phyloP scores from a whole-genome alignment of 164 flowering plant genomes.

The Magnolia sinica region DNA sequence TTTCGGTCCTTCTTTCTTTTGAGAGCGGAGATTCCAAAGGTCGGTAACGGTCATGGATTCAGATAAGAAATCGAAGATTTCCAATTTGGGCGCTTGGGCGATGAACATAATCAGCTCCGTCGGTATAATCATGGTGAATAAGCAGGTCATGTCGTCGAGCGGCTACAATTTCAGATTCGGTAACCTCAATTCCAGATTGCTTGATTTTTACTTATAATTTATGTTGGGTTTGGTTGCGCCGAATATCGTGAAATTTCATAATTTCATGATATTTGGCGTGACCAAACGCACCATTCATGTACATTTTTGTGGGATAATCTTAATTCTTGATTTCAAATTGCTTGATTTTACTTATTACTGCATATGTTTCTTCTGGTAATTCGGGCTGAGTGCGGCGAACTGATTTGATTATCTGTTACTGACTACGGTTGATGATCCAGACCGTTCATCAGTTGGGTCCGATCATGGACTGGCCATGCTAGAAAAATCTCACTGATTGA shows the following conservation, averaged over 20 bases:
- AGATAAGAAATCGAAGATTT: constrained; percentile 48
- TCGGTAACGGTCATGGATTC: constrained; percentile 39
- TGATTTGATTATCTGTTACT: neutral
- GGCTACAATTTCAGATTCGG: constrained; percentile 79
- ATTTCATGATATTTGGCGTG: too few species aligned
- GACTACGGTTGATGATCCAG: neutral
- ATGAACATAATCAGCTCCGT: constrained; percentile 86
- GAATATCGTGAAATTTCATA: too few species aligned
- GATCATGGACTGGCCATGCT: neutral
- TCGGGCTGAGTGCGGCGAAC: neutral
- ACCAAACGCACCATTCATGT: neutral
- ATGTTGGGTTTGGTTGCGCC: neutral
- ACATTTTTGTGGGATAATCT: neutral
- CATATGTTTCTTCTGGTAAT: neutral
- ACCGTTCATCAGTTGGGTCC: neutral
- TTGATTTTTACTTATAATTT: neutral
- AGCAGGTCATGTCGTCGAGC: constrained; percentile 72
- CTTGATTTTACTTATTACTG: neutral
- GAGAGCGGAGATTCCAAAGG: neutral
- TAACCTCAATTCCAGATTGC: constrained; percentile 10
- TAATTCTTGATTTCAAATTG: too few species aligned
- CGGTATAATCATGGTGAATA: constrained; percentile 86
- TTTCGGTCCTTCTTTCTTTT: neutral
- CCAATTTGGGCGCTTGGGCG: constrained; percentile 91
- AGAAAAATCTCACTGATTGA: neutral